A percentile compares a stretch with the other conserved stretches of the same genome.
Evolutionary conservation across 2,329 filamentous ascomycete genomes (phyloP).

Genomic region (Colletotrichum filicis): DNA sequence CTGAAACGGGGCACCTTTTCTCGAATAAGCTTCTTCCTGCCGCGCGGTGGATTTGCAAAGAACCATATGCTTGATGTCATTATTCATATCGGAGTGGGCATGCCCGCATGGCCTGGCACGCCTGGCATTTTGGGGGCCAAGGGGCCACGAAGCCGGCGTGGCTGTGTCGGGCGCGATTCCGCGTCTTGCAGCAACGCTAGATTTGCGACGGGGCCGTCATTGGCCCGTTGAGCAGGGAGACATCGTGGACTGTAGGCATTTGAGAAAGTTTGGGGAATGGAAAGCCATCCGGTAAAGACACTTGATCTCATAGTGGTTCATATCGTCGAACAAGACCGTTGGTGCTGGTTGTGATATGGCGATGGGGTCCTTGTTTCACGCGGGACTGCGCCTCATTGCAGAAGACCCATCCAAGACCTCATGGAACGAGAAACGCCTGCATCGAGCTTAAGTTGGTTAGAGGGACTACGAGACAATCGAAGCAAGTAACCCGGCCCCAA

Average conservation of each 20-base stretch:
- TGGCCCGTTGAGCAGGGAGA: conserved; percentile 9
- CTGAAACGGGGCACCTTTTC: conserved; percentile 13
- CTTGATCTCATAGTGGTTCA: not conserved
- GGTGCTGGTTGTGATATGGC: conserved; percentile 1
- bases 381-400: conserved; percentile 8
- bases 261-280: not conserved
- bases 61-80: conserved; percentile 20
- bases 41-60: conserved; percentile 22
- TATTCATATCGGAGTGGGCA: conserved; percentile 3
- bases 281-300: not conserved
- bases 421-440: not conserved
- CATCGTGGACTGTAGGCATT: not conserved
- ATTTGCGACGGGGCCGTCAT: not conserved
- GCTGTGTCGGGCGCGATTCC: conserved; percentile 28
- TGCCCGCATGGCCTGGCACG: not conserved
- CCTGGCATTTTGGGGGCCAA: conserved; percentile 10
- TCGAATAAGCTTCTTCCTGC: conserved; percentile 36
- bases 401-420: not conserved
- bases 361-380: conserved; percentile 19
- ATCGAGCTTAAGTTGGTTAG: not conserved
- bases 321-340: not conserved
- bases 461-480: not conserved
- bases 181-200: conserved; percentile 15
- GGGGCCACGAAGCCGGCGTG: conserved; percentile 29
- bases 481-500: not conserved